A percentile compares a stretch with the other conserved stretches of the same genome.
phyloP scores from a whole-genome alignment of 805 yeast species.

The Wickerhamomyces bovis region DNA sequence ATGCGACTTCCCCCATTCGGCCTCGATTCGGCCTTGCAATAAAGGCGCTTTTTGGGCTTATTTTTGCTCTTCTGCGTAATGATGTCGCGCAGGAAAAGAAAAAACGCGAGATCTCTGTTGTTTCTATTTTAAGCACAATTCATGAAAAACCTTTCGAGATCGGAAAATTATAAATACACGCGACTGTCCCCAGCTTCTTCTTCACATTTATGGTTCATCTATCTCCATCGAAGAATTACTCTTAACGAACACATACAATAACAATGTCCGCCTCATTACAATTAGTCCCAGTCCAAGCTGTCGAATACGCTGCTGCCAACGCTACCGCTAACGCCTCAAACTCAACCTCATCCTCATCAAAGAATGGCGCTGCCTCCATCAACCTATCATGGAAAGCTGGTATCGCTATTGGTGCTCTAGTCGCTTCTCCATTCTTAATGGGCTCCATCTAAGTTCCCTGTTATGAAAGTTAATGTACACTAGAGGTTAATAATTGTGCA shows the following conservation, averaged over 20 bases:
- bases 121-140: constrained; percentile 1
- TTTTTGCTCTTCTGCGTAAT: background rate
- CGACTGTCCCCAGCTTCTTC: background rate
- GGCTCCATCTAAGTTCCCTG: background rate
- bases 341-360: constrained; percentile 10
- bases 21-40: too few species aligned
- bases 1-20: too few species aligned
- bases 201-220: too few species aligned
- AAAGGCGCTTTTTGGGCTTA: too few species aligned
- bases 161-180: background rate
- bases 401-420: constrained; percentile 31
- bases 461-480: background rate
- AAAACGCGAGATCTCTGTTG: background rate
- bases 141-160: background rate
- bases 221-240: background rate
- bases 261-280: constrained; percentile 18
- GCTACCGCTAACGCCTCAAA: constrained; percentile 12
- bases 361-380: constrained; percentile 28
- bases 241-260: background rate
- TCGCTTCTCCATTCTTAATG: constrained; percentile 32
- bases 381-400: constrained; percentile 37
- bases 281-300: constrained; percentile 25
- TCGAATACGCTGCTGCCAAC: constrained; percentile 21
- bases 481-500: background rate
- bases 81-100: background rate